Base-by-base conservation (phyloP, 495 filamentous ascomycete genomes). In the Aspergillus cristatus region DNA sequence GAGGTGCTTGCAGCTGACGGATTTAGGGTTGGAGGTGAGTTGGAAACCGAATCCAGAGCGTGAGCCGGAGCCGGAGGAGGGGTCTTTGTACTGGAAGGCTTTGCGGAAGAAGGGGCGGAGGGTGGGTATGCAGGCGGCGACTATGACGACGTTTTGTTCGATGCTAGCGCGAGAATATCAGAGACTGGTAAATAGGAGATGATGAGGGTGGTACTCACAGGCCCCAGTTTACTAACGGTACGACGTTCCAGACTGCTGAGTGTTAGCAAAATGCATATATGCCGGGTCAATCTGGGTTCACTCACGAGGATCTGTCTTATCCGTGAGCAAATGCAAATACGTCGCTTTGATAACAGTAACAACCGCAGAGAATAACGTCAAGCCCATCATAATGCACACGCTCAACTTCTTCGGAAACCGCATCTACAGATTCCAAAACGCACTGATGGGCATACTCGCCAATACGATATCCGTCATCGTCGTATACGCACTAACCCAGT, bases 101-200 rank as follows among this genome's bases (percentile, higher is more conserved):
- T 30, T 43, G 37, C 50, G 50, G 37, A 58, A 48, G 13, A 60
- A 48, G 1, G 58, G 58, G 11, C 46, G 55, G 3, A 62, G 41
- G 7, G 54, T 55, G n/a, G 58, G 58, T 13, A 60, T 51, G 38
- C 58, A 62, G 6, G 58, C 54, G 6, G 58, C 58, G 15, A 62
- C 46, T 30, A 62, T 53, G 38, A 62, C 58, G 13, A 58, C 47
- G 18, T 62, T 53, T 42, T 38, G 33, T 35, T 50, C 51, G 18
- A 46, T 42, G 14, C 44, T 24, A 24, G 8, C 8, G 20, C 4
- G 8, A 8, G 20, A 24, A 4, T 24, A 24, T 24, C 8, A 24
- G 20, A 24, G 20, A 24, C 20, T 24, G 20, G 4, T 4, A 8
- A 24, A 24, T 24, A 24, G 20, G 20, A 8, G 8, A 24, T 4